phyloP scores from a whole-genome alignment of 352 stramenopile species.

The Globisporangium barbulae region DNA sequence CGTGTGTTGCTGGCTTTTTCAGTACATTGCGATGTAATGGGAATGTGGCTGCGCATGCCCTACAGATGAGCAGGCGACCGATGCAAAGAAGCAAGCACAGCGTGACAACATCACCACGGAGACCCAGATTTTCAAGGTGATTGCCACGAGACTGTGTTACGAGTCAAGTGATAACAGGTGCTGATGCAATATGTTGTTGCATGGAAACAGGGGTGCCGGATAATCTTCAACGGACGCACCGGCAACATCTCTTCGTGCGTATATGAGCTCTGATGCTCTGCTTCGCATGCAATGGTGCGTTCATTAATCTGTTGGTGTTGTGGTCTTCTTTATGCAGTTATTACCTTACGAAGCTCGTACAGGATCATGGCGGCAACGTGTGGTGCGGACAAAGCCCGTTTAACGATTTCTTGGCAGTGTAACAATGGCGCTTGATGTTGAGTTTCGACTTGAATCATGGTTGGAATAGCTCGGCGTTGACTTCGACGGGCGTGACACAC shows the following conservation, averaged over 20 bases:
- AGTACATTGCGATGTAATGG: no score
- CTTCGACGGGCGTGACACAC: conserved; percentile 64
- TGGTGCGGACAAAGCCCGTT: conserved; percentile 28
- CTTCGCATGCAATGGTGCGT: background rate
- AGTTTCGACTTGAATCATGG: background rate
- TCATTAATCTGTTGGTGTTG: background rate
- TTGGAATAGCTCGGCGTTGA: conserved; percentile 30
- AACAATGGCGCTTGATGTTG: background rate
- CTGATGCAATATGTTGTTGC: background rate
- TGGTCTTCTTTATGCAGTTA: conserved; percentile 36
- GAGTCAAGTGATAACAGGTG: background rate
- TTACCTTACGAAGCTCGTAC: conserved; percentile 74
- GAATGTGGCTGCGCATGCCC: background rate
- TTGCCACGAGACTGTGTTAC: background rate
- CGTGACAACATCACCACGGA: background rate
- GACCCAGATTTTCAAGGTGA: conserved; percentile 7
- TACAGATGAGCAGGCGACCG: background rate
- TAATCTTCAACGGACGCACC: conserved; percentile 80
- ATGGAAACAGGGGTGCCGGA: conserved; percentile 52
- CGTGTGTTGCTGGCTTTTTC: no score
- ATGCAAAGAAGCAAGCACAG: background rate
- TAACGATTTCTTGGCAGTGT: background rate
- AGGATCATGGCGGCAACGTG: conserved; percentile 71
- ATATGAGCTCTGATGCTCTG: background rate
- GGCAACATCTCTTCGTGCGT: conserved; percentile 78